These are phyloP conservation scores for Dichotomocladium elegans DNA, from an alignment of 371 early-diverging fungal species.

Conservation along the genomic window DNA sequence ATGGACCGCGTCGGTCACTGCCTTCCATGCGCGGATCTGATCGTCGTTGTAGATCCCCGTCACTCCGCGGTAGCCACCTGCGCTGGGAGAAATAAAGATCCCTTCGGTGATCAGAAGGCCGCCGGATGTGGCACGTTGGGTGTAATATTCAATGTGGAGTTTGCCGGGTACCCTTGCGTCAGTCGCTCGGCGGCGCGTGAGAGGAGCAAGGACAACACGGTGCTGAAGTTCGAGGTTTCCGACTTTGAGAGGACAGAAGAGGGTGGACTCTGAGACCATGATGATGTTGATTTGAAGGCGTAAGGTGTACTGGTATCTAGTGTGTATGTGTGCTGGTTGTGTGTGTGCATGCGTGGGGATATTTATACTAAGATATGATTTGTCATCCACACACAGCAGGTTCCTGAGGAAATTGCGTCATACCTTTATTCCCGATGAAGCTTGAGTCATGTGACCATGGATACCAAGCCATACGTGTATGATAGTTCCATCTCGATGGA, in stretches of 20 bases:
- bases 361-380: no score
- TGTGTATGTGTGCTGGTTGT: background rate
- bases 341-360: background rate
- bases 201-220: conserved; percentile 51
- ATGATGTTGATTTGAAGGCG: no score
- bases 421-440: no score
- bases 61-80: conserved; percentile 28
- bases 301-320: no score
- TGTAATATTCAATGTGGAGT: conserved; percentile 50
- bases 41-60: conserved; percentile 49
- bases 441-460: no score
- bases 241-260: conserved; percentile 27
- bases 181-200: conserved; percentile 47
- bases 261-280: conserved; percentile 3
- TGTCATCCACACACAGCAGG: no score
- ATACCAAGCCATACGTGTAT: no score
- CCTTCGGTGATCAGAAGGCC: conserved; percentile 61
- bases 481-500: no score
- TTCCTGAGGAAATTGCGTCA: no score
- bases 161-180: conserved; percentile 31
- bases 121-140: conserved; percentile 51
- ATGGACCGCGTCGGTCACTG: conserved; percentile 56
- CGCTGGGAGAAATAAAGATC: conserved; percentile 40
- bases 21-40: conserved; percentile 57
- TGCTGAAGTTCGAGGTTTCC: conserved; percentile 31